Conservation (phyloP, 345 rosid genomes). For the Hibiscus mutabilis region DNA sequence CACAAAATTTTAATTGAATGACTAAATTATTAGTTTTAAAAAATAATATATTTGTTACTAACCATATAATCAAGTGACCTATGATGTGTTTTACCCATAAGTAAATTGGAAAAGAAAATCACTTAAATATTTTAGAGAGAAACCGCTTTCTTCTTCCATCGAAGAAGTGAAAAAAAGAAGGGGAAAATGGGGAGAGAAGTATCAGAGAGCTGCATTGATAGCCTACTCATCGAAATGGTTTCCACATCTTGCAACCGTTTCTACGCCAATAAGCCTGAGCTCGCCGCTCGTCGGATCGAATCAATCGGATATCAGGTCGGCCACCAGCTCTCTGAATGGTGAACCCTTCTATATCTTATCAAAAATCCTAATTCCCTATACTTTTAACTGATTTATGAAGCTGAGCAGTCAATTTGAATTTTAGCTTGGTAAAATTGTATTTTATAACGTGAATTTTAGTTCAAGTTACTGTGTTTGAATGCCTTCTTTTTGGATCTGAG, state of each 20-base stretch:
- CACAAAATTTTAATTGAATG: too few relatives aligned
- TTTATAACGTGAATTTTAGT: background rate
- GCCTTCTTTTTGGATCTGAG: background rate
- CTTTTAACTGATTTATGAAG: background rate
- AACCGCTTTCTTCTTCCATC: background rate
- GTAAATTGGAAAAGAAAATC: background rate
- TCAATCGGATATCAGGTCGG: conserved; percentile 99
- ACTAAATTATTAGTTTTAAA: too few relatives aligned
- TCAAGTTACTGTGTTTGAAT: background rate
- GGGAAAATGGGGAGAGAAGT: conserved; percentile 74
- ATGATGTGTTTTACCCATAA: too few relatives aligned
- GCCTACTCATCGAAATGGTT: conserved; percentile 81
- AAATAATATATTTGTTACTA: too few relatives aligned
- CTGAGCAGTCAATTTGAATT: background rate
- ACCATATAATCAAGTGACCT: too few relatives aligned
- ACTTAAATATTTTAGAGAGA: background rate
- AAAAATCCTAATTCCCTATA: background rate
- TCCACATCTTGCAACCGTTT: conserved; percentile 74
- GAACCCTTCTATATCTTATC: conserved; percentile 11
- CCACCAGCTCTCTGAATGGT: conserved; percentile 99
- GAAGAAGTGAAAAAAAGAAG: background rate
- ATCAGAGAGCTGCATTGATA: conserved; percentile 87
- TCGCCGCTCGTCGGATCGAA: conserved; percentile 98
- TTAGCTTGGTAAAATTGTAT: too few relatives aligned
- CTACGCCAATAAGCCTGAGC: conserved; percentile 83